A percentile compares a stretch with the other conserved stretches of the same genome.
phyloP scores from a whole-genome alignment of 208 protist genomes.

The Trypanosoma lewisi region DNA sequence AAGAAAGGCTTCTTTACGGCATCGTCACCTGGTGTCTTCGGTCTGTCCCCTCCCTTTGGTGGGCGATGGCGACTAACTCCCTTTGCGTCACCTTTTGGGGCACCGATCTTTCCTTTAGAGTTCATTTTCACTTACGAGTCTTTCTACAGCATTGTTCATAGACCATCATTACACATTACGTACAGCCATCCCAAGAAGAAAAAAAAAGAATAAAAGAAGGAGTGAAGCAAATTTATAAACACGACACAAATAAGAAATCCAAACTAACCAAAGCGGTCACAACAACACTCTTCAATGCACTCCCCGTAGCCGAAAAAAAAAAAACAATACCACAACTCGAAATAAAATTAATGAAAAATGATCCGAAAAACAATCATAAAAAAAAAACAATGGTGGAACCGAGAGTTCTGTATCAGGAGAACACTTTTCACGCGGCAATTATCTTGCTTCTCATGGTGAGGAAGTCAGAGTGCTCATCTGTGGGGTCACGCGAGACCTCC shows the following conservation, averaged over 20 bases:
- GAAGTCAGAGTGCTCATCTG: conserved; percentile 91
- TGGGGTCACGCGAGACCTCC: conserved; percentile 86
- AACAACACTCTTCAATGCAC: too few relatives aligned
- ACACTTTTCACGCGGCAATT: conserved; percentile 18
- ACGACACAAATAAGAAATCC: conserved; percentile 15
- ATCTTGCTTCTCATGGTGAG: conserved; percentile 53
- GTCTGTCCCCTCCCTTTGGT: conserved; percentile 15
- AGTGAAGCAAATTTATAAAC: conserved; percentile 14
- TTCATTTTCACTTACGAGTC: conserved; percentile 25
- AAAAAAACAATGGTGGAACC: conserved; percentile 20
- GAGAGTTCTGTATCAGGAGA: conserved; percentile 3
- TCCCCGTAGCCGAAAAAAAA: too few relatives aligned
- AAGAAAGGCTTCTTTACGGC: conserved; percentile 17
- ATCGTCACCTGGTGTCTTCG: conserved; percentile 7
- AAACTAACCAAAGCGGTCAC: conserved; percentile 16
- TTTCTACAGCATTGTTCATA: conserved; percentile 3
- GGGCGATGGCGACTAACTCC: conserved; percentile 10
- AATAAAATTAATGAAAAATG: neutral
- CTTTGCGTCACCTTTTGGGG: conserved; percentile 3
- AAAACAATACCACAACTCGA: neutral
- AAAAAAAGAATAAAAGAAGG: conserved; percentile 13
- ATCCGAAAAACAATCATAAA: conserved; percentile 17
- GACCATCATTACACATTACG: neutral
- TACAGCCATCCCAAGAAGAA: conserved; percentile 17
- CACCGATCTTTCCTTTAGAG: conserved; percentile 7